Conservation (phyloP, 345 rosid species). For the Dovyalis caffra region DNA sequence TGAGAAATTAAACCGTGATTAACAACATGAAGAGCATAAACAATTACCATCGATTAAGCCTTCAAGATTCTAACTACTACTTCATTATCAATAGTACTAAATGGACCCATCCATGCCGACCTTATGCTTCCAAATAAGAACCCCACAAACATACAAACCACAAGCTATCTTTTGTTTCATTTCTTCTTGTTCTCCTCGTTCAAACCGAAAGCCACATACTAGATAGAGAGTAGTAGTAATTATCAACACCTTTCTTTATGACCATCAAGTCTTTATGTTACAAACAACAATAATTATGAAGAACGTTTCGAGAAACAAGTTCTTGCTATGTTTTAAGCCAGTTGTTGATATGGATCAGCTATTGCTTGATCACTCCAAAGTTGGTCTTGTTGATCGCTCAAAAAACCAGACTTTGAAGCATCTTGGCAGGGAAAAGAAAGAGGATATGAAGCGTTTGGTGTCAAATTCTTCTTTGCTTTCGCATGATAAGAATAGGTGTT, state of each 20-base stretch:
- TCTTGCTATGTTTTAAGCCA: constrained; percentile 46
- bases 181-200: not conserved
- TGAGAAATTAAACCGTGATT: not conserved
- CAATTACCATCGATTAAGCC: not conserved
- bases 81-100: not conserved
- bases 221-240: not conserved
- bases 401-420: not conserved
- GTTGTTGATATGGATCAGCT: constrained; percentile 34
- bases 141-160: not conserved
- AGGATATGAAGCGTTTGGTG: not conserved
- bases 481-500: not conserved
- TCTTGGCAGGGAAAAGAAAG: not conserved
- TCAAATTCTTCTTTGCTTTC: constrained; percentile 5
- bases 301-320: constrained; percentile 40
- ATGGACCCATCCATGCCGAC: not conserved
- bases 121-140: not conserved
- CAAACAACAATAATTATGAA: not conserved
- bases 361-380: constrained; percentile 19
- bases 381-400: constrained; percentile 1
- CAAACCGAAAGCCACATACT: not conserved
- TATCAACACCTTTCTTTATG: not conserved
- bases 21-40: not conserved
- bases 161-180: not conserved
- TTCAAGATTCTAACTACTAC: not conserved
- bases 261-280: not conserved